Percentiles rank a stretch among this genome's conserved stretches.
These are phyloP conservation scores for Capronia epimyces DNA, from an alignment of 2,329 filamentous ascomycete genomes.

Conservation along the genomic window DNA sequence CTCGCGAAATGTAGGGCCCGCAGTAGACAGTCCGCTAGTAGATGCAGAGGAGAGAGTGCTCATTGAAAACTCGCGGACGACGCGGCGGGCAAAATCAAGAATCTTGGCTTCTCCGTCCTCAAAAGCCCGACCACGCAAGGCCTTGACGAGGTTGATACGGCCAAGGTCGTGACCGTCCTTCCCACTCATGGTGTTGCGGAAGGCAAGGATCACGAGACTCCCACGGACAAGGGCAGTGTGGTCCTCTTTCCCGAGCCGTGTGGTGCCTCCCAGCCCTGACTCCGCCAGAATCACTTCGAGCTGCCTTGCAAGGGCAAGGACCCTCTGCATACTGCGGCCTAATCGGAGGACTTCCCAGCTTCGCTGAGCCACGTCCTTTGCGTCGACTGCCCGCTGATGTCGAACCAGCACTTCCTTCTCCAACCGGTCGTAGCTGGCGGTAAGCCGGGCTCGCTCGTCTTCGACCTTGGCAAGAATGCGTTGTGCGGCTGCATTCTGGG, in stretches of 20 bases:
- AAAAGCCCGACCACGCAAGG: slow-evolving; percentile 64
- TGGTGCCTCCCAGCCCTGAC: slow-evolving; percentile 44
- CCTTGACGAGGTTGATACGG: slow-evolving; percentile 64
- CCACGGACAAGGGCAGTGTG: slow-evolving; percentile 76
- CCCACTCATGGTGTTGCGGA: slow-evolving; percentile 62
- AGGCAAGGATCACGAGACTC: slow-evolving; percentile 68
- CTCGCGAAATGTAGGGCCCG: slow-evolving; percentile 49
- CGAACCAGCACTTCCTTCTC: slow-evolving; percentile 81
- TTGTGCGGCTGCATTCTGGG: slow-evolving; percentile 66
- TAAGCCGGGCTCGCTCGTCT: slow-evolving; percentile 70
- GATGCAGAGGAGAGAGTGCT: slow-evolving; percentile 44
- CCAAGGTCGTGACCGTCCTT: slow-evolving; percentile 74
- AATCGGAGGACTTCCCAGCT: slow-evolving; percentile 75
- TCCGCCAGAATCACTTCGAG: slow-evolving; percentile 81
- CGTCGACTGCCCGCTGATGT: slow-evolving; percentile 78
- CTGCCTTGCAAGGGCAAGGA: slow-evolving; percentile 75
- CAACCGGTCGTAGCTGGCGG: slow-evolving; percentile 77
- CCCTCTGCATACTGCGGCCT: slow-evolving; percentile 69
- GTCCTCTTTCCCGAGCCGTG: slow-evolving; percentile 54
- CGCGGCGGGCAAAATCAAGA: slow-evolving; percentile 67
- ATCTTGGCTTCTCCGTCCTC: slow-evolving; percentile 67
- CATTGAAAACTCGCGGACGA: slow-evolving; percentile 78
- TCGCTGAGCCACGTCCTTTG: slow-evolving; percentile 68
- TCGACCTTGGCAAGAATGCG: slow-evolving; percentile 72
- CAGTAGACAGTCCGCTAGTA: slow-evolving; percentile 19